Evolutionary conservation across 148 eudicot genomes (phyloP).

Genomic region (Rhododendron henanense): DNA sequence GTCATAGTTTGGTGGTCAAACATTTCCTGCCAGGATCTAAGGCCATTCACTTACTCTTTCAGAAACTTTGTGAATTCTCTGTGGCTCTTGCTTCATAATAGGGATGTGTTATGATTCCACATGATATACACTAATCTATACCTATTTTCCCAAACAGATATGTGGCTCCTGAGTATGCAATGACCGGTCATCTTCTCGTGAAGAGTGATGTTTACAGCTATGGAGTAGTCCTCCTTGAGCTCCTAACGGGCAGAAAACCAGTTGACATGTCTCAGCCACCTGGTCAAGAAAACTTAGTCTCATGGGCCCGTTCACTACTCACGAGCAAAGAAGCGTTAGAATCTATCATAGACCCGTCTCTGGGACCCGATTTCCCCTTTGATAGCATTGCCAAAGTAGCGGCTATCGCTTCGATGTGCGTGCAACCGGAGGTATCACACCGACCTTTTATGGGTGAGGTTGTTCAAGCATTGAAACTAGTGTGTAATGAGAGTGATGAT

Average conservation of each 20-base stretch:
- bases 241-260: slow-evolving; percentile 84
- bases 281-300: slow-evolving; percentile 81
- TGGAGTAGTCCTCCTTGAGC: slow-evolving; percentile 97
- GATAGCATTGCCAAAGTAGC: slow-evolving; percentile 78
- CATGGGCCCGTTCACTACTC: slow-evolving; percentile 82
- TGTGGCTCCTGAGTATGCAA: slow-evolving; percentile 98
- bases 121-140: neutral
- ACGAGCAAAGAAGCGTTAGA: slow-evolving; percentile 58
- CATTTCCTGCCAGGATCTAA: neutral
- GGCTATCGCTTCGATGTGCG: slow-evolving; percentile 96
- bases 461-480: slow-evolving; percentile 87
- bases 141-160: slow-evolving; percentile 44
- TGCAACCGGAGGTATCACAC: slow-evolving; percentile 89
- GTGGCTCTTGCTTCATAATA: neutral
- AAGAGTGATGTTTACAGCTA: slow-evolving; percentile 97
- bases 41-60: neutral
- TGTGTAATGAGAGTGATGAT: slow-evolving; percentile 60
- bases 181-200: slow-evolving; percentile 98
- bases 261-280: slow-evolving; percentile 93
- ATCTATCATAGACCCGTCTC: slow-evolving; percentile 52
- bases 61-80: neutral
- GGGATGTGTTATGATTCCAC: neutral
- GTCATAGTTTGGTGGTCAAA: neutral
- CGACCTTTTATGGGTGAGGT: slow-evolving; percentile 99
- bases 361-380: slow-evolving; percentile 43